phyloP scores from a whole-genome alignment of 345 rosid genomes.

The Pistacia integerrima region DNA sequence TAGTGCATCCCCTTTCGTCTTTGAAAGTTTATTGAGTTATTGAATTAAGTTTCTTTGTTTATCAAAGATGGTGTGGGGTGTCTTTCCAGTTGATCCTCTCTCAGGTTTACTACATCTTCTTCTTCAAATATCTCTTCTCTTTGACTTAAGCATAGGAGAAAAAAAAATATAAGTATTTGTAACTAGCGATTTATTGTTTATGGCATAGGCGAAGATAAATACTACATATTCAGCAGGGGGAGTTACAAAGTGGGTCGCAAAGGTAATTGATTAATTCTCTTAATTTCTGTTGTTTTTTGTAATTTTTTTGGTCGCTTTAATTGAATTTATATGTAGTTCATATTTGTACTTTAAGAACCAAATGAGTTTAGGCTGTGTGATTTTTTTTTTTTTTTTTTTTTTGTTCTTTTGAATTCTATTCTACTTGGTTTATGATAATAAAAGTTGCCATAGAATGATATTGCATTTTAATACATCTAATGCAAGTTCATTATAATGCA shows the following conservation, averaged over 20 bases:
- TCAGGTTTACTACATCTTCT: conserved; percentile 42
- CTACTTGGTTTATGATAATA: neutral
- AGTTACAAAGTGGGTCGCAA: conserved; percentile 75
- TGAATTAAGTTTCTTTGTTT: too few relatives aligned
- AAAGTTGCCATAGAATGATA: neutral
- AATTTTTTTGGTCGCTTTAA: neutral
- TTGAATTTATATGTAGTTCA: neutral
- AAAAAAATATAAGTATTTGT: neutral
- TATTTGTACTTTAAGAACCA: too few relatives aligned
- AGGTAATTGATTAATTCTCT: conserved; percentile 37
- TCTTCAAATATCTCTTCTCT: neutral
- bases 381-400: too few relatives aligned
- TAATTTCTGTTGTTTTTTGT: neutral
- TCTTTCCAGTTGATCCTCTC: conserved; percentile 70
- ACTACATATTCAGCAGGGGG: conserved; percentile 65
- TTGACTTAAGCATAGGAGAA: neutral
- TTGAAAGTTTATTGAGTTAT: too few relatives aligned
- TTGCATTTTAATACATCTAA: too few relatives aligned
- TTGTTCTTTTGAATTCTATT: too few relatives aligned
- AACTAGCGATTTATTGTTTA: neutral
- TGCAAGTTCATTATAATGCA: neutral
- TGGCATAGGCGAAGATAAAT: conserved; percentile 61
- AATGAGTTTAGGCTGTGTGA: too few relatives aligned
- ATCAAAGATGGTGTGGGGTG: conserved; percentile 71
- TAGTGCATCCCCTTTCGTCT: too few relatives aligned